Evolutionary conservation across 73 alveolate genomes (phyloP).

Genomic region (Blepharisma japonicum): DNA sequence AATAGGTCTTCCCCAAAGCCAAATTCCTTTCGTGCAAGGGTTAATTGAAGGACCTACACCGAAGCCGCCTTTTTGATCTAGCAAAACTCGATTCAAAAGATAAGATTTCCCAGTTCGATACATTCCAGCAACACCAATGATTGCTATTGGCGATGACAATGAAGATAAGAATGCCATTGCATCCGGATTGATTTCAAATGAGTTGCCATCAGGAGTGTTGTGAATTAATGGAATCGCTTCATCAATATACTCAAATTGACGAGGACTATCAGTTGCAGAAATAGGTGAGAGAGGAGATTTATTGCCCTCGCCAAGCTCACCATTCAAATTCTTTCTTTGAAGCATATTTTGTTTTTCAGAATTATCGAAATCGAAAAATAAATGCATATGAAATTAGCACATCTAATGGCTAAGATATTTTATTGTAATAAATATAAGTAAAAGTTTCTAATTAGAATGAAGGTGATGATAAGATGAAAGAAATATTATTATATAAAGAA

Average conservation of each 20-base stretch:
- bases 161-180: not conserved
- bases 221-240: not conserved
- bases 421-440: no score
- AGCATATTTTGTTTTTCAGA: no score
- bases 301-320: no score
- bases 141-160: conserved; percentile 70
- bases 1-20: conserved; percentile 99
- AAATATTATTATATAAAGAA: no score
- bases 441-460: no score
- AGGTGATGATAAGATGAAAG: no score
- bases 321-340: no score
- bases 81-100: conserved; percentile 78
- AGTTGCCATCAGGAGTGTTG: not conserved
- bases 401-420: no score
- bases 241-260: not conserved
- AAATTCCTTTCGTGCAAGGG: conserved; percentile 97
- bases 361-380: no score
- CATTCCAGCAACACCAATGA: conserved; percentile 98
- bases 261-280: not conserved
- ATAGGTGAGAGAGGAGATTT: not conserved
- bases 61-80: conserved; percentile 79
- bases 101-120: conserved; percentile 96
- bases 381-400: no score
- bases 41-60: conserved; percentile 74
- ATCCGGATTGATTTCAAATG: not conserved